Evolutionary conservation across 2,329 filamentous ascomycete genomes (phyloP).

Genomic region (Fusarium sp.): DNA sequence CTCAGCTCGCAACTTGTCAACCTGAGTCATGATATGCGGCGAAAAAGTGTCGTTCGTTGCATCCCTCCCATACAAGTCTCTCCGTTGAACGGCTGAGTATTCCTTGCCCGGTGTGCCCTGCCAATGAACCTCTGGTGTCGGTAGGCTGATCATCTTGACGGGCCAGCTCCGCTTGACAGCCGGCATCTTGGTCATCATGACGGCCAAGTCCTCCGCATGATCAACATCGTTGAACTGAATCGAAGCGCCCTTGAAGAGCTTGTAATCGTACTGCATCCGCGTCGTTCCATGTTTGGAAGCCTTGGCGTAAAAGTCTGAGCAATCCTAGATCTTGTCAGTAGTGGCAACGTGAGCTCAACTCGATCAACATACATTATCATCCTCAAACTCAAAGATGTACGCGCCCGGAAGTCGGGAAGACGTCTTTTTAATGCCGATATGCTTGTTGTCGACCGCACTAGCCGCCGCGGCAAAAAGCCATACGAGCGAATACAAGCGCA

Average conservation of each 20-base stretch:
- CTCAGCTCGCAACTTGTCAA: conserved; percentile 63
- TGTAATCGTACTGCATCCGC: conserved; percentile 62
- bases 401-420: conserved; percentile 56
- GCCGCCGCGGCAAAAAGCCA: conserved; percentile 52
- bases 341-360: background rate
- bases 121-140: conserved; percentile 55
- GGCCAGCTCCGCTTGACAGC: conserved; percentile 64
- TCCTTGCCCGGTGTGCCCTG: conserved; percentile 51
- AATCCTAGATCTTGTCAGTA: conserved; percentile 23
- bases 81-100: conserved; percentile 33
- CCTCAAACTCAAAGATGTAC: conserved; percentile 67
- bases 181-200: conserved; percentile 55
- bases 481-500: conserved; percentile 49
- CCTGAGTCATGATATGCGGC: conserved; percentile 68
- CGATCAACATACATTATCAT: conserved; percentile 55
- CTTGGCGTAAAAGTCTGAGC: conserved; percentile 28
- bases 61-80: conserved; percentile 26
- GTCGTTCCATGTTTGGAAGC: conserved; percentile 52
- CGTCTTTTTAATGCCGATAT: conserved; percentile 34
- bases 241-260: conserved; percentile 66
- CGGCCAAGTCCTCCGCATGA: conserved; percentile 57
- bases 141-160: conserved; percentile 58
- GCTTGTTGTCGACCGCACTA: conserved; percentile 44
- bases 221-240: conserved; percentile 63
- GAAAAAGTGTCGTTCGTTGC: conserved; percentile 54